Evolutionary conservation across 2,329 filamentous ascomycete genomes (phyloP), one percentile per base, ranked within the genome.

Genomic region (Tolypocladium cylindrosporum): DNA sequence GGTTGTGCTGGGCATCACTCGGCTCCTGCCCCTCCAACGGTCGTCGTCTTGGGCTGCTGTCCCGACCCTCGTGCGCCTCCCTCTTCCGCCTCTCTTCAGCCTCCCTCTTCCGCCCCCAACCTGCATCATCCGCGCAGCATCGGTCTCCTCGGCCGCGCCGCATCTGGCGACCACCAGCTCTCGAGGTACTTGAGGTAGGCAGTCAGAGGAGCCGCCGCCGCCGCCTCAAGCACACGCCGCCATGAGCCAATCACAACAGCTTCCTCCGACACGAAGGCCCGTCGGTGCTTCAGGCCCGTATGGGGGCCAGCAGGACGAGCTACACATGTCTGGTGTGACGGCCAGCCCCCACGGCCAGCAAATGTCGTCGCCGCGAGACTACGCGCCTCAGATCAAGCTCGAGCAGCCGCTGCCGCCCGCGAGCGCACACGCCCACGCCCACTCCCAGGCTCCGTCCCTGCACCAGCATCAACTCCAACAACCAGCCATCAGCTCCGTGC

Each of bases 351-450:
- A 72, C 57, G 68, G 68, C 59, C 75, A 75, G 63, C 67, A 59
- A 42, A 24, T 59, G 41, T 45, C 73, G 66, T 79, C 79, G 56
- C 75, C 78, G 59, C 76, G 77, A 66, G 77, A 81, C 62, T 80
- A 75, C 66, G 70, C 73, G 56, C 77, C 78, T 60, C 78, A 81
- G 65, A 79, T 80, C 70, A 79, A 79, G 68, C 74, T 81, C 61
- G 77, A 81, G 13, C 74, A 78, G 60, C 67, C 71, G 54, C 72
- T 74, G 24, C 65, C 68, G 42, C 40, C 39, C 27, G 9, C 53
- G 21, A 36, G 21, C 39, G 37, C 53, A 5, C 24, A 55, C 53
- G 16, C 36, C 36, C 69, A 72, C 21, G 67, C 73, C 59, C 73
- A 72, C 59, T 66, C 73, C 31, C 68, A 71, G 53, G 54, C 58